These are phyloP conservation scores for Trypanosoma melophagium DNA, from an alignment of 208 protist species.

Conservation along the genomic window DNA sequence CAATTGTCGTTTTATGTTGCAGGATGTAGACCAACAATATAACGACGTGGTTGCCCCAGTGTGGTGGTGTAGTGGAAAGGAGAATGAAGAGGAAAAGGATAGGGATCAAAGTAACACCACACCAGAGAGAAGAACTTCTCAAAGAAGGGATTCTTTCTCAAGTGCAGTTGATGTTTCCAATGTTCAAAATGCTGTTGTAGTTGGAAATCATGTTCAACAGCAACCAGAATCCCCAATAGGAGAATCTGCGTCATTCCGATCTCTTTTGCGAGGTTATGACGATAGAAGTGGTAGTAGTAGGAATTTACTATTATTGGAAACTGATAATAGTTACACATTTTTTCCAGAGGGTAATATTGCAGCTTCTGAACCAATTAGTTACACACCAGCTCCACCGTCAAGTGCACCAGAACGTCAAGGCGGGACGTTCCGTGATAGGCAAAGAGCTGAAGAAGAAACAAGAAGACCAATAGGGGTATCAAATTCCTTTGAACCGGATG, in stretches of 20 bases:
- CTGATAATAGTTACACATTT: neutral
- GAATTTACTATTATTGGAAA: neutral
- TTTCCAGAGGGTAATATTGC: neutral
- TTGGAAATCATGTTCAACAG: too few relatives aligned
- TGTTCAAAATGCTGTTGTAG: too few relatives aligned
- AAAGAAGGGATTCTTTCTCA: neutral
- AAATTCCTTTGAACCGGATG: neutral
- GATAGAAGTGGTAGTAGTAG: too few relatives aligned
- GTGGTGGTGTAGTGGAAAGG: conserved; percentile 19
- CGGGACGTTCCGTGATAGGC: neutral
- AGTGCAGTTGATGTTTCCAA: too few relatives aligned
- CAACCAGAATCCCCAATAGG: too few relatives aligned
- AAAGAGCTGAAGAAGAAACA: neutral
- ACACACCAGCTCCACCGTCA: neutral
- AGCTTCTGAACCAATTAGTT: neutral
- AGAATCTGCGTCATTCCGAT: too few relatives aligned
- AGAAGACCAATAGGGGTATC: neutral
- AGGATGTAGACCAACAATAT: conserved; percentile 32
- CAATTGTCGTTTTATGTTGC: conserved; percentile 49
- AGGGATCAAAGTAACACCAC: neutral
- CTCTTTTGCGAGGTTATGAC: too few relatives aligned
- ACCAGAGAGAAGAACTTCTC: neutral
- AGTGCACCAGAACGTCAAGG: neutral
- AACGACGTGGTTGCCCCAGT: conserved; percentile 20
- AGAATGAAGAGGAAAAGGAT: neutral